Evolutionary conservation across 805 yeast species (phyloP).

Genomic region (Candida endomychidarum): DNA sequence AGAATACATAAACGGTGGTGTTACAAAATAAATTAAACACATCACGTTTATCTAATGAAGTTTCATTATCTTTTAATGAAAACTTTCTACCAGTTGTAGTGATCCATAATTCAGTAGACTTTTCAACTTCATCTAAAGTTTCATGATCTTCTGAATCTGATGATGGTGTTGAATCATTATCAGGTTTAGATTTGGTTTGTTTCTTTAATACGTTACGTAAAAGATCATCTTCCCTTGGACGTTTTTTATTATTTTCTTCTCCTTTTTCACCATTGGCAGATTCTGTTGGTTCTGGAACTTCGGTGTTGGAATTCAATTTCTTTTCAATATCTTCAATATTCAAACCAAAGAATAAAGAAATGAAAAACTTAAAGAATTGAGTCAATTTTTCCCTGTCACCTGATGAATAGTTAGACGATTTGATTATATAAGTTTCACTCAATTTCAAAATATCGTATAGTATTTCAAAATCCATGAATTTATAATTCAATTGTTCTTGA

Average conservation of each 20-base stretch:
- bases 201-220: constrained; percentile 61
- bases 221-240: constrained; percentile 54
- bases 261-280: background rate
- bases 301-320: constrained; percentile 20
- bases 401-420: constrained; percentile 72
- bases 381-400: constrained; percentile 77
- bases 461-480: constrained; percentile 63
- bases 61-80: constrained; percentile 25
- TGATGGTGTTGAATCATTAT: constrained; percentile 30
- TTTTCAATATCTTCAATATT: constrained; percentile 49
- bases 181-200: constrained; percentile 43
- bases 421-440: constrained; percentile 62
- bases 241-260: constrained; percentile 36
- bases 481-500: constrained; percentile 66
- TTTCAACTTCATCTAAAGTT: constrained; percentile 30
- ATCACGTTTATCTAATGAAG: constrained; percentile 40
- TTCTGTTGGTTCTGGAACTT: constrained; percentile 12
- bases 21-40: constrained; percentile 82
- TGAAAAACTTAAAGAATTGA: constrained; percentile 67
- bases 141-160: constrained; percentile 36
- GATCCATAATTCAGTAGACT: constrained; percentile 44
- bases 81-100: constrained; percentile 34
- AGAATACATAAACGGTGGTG: constrained; percentile 82
- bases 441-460: constrained; percentile 72
- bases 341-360: constrained; percentile 69